A percentile compares a stretch with the other conserved stretches of the same genome.
Evolutionary conservation across 1,284 basidiomycete genomes (phyloP).

Genomic region (Uromyces viciae-fabae): DNA sequence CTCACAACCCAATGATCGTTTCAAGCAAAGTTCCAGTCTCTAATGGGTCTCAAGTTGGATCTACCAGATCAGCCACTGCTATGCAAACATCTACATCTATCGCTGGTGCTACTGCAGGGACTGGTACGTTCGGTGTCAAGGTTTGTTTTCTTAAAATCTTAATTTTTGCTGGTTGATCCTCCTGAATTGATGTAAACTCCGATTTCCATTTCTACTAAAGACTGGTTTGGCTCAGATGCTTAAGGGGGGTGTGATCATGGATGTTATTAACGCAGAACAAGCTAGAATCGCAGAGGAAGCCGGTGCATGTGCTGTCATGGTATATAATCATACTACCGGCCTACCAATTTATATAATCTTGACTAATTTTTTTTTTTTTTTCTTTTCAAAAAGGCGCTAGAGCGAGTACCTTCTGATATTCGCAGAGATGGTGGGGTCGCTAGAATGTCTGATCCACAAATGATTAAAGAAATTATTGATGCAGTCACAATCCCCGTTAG

Average conservation of each 20-base stretch:
- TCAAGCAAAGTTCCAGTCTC: background rate
- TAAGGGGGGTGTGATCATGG: constrained; percentile 57
- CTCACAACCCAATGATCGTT: constrained; percentile 21
- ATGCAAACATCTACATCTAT: constrained; percentile 41
- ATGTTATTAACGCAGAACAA: constrained; percentile 70
- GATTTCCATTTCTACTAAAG: background rate
- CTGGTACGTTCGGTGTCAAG: constrained; percentile 49
- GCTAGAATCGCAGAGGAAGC: constrained; percentile 96
- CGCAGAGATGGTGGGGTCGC: constrained; percentile 83
- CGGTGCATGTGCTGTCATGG: constrained; percentile 97
- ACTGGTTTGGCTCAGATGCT: constrained; percentile 56
- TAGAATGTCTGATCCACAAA: constrained; percentile 85
- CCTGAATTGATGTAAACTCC: constrained; percentile 15
- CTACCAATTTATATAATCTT: background rate
- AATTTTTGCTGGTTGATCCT: background rate
- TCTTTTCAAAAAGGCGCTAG: constrained; percentile 55
- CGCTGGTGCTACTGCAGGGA: constrained; percentile 37
- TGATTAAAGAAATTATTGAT: constrained; percentile 94
- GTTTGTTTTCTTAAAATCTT: constrained; percentile 36
- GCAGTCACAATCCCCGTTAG: constrained; percentile 51
- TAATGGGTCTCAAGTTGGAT: constrained; percentile 20
- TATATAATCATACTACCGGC: constrained; percentile 53
- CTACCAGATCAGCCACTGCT: constrained; percentile 40
- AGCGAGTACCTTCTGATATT: constrained; percentile 94
- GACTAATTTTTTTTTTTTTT: background rate